phyloP scores from a whole-genome alignment of 306 rosid genomes.

The Prosopis cineraria region DNA sequence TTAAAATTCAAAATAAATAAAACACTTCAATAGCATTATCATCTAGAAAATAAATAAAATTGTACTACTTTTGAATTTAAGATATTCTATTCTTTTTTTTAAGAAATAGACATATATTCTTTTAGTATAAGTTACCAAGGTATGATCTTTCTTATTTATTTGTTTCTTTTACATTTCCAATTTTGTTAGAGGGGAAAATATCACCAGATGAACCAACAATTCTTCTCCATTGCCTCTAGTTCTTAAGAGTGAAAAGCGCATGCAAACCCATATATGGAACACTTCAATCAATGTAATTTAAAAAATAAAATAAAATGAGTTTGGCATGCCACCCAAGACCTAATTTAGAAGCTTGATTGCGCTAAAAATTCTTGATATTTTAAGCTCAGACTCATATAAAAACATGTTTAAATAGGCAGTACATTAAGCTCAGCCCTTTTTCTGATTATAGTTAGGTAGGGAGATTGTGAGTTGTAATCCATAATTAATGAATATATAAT shows the following conservation, averaged over 20 bases:
- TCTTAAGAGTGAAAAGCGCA: constrained; percentile 77
- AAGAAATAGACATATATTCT: neutral
- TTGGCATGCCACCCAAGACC: too few relatives aligned
- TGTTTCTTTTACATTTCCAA: constrained; percentile 18
- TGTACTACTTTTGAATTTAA: neutral
- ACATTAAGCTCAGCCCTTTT: too few relatives aligned
- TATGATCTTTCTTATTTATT: constrained; percentile 18
- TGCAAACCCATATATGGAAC: constrained; percentile 53
- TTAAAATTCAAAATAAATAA: too few relatives aligned
- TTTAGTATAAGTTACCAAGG: constrained; percentile 21
- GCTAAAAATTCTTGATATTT: too few relatives aligned
- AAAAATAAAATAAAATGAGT: too few relatives aligned
- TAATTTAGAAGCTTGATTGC: too few relatives aligned
- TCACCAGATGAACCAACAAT: constrained; percentile 79
- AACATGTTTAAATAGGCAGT: too few relatives aligned
- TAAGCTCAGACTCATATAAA: too few relatives aligned
- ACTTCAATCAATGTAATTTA: constrained; percentile 81
- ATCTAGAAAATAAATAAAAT: constrained; percentile 6
- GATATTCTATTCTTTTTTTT: neutral
- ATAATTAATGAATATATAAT: too few relatives aligned
- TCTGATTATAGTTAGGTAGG: too few relatives aligned
- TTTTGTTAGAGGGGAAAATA: constrained; percentile 81
- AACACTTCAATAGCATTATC: too few relatives aligned
- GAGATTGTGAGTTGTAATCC: too few relatives aligned
- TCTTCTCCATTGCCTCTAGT: constrained; percentile 90